These are phyloP conservation scores for Neonothopanus nambi DNA, from an alignment of 1,284 basidiomycete species.

Conservation along the genomic window DNA sequence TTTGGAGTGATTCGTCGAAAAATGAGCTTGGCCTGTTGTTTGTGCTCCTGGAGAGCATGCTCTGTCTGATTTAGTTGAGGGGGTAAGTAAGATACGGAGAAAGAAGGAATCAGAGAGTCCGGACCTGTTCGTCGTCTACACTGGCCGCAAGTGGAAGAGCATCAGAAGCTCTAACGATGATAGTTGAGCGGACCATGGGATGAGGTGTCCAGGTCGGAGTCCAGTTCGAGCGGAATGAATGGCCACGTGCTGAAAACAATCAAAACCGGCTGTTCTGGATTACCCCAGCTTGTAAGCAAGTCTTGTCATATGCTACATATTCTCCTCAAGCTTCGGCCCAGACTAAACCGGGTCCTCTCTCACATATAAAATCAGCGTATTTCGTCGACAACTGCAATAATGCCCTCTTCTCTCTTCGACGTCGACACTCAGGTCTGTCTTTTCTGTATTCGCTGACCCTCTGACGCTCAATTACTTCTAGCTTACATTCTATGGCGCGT, in stretches of 20 bases:
- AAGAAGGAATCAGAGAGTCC: slow-evolving; percentile 22
- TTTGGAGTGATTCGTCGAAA: slow-evolving; percentile 93
- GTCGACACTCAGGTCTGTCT: slow-evolving; percentile 14
- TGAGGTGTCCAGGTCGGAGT: not conserved
- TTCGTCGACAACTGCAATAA: no score
- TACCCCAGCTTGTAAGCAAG: no score
- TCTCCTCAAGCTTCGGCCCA: no score
- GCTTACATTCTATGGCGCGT: slow-evolving; percentile 53
- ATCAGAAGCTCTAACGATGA: slow-evolving; percentile 89
- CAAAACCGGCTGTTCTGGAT: no score
- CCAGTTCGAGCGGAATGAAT: no score
- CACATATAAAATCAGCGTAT: no score
- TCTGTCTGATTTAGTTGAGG: slow-evolving; percentile 67
- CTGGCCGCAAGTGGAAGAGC: slow-evolving; percentile 91
- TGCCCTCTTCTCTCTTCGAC: slow-evolving; percentile 16
- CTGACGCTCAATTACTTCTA: not conserved
- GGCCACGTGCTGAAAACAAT: no score
- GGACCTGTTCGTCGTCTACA: slow-evolving; percentile 92
- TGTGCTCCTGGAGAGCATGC: slow-evolving; percentile 92
- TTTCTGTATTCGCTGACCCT: slow-evolving; percentile 2
- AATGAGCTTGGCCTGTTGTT: slow-evolving; percentile 96
- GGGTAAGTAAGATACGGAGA: slow-evolving; percentile 18
- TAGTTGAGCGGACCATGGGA: slow-evolving; percentile 87
- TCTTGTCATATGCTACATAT: no score
- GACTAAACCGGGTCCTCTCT: no score